Evolutionary conservation across 1,139 yeast species (phyloP), one percentile per base, ranked within the genome.

Genomic region (Blastobotrys petasosporus): DNA sequence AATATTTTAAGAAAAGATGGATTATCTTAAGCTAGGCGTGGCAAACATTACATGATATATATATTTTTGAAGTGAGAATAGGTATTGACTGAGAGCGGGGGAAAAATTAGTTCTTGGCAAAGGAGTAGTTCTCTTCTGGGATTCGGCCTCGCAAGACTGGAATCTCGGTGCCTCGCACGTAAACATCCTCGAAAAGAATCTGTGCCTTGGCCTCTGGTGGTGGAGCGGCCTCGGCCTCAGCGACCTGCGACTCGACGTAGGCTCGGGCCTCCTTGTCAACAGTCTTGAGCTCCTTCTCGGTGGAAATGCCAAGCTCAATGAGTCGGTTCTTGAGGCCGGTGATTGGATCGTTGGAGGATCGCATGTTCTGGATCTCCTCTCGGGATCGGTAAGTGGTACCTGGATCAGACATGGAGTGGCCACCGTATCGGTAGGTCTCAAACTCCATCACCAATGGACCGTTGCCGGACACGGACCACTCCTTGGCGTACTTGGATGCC

Each of bases 381-480:
- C 98, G 88, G 66, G 98, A 92, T 80, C 97, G 83, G 82, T 92
- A 92, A 57, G 97, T 90, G 69, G 97, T 92, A 78, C 97, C 97
- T 63, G 97, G 97, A 72, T 92, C 97, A 58, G 97, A 90, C 97
- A 92, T 92, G 60, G 98, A 92, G 80, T 92, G 98, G 68, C 98
- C 98, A 76, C 98, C 97, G 70, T 92, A 92, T 78, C 98, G 84
- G 75, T 92, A 92, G 59, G 98, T 92, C 75, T 90, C 97, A 71
- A 85, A 92, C 76, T 92, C 98, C 61, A 92, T 67, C 48, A 92
- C 96, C 60, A 92, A 73, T 55, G 98, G 98, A 52, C 98, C 98
- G 64, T 92, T 92, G 63, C 96, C 97, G 53, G 82, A 74, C 51
- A 85, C 76, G 68, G 87, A 77, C 96, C 95, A 92, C 69, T 90